phyloP scores from a whole-genome alignment of 75 land plant genomes.

The Larix kaempferi region DNA sequence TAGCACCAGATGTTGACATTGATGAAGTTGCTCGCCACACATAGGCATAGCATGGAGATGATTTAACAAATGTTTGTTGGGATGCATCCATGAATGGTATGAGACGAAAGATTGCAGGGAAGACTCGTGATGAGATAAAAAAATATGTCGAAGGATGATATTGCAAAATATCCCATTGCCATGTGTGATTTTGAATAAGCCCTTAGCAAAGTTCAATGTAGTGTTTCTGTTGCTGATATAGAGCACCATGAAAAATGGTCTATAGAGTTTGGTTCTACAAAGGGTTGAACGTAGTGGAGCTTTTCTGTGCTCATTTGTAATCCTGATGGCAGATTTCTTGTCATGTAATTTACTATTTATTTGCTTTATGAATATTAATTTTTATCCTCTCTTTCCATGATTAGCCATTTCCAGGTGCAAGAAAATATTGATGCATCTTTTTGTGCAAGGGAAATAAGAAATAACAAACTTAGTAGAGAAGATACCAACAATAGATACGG shows the following conservation, averaged over 20 bases:
- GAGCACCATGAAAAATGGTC: constrained; percentile 98
- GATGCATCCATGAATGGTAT: constrained; percentile 98
- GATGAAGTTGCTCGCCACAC: constrained; percentile 91
- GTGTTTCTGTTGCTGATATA: constrained; percentile 79
- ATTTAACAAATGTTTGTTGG: constrained; percentile 92
- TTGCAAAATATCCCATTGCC: constrained; percentile 90
- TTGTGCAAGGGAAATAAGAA: too few species aligned
- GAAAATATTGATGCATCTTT: too few species aligned
- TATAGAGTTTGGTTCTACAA: constrained; percentile 88
- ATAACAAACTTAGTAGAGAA: too few species aligned
- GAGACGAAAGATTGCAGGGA: constrained; percentile 97
- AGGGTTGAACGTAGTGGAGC: background rate
- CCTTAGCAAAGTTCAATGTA: constrained; percentile 72
- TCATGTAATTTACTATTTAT: too few species aligned
- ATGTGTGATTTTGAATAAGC: constrained; percentile 98
- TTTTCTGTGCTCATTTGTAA: background rate
- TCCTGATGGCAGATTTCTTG: too few species aligned
- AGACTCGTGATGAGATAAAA: constrained; percentile 94
- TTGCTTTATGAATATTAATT: too few species aligned
- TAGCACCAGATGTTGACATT: constrained; percentile 78
- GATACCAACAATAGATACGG: too few species aligned
- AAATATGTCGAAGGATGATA: constrained; percentile 94
- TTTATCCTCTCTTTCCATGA: too few species aligned
- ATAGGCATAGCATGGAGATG: constrained; percentile 97
- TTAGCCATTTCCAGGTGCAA: too few species aligned